phyloP scores from a whole-genome alignment of 345 rosid species.

The Diplotaxis tenuifolia region DNA sequence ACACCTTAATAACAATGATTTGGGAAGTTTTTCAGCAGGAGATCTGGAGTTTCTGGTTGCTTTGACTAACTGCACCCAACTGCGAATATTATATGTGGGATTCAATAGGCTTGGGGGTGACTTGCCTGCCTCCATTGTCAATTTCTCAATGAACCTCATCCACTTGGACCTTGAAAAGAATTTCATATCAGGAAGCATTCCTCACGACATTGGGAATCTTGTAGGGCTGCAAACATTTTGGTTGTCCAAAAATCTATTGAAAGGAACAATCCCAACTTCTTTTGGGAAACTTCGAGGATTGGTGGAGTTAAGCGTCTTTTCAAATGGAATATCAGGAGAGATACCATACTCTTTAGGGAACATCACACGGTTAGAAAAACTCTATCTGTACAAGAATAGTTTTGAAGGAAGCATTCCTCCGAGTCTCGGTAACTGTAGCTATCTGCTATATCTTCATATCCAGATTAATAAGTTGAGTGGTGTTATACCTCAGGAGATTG shows the following conservation, averaged over 20 bases:
- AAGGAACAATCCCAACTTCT: not conserved
- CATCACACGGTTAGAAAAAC: no score
- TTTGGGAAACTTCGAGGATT: not conserved
- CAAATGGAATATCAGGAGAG: not conserved
- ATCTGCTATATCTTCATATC: no score
- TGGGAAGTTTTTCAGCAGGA: not conserved
- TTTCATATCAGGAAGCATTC: not conserved
- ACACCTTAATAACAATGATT: no score
- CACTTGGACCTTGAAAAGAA: not conserved
- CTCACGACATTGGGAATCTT: not conserved
- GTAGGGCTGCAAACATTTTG: not conserved
- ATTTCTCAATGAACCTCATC: not conserved
- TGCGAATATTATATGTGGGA: not conserved
- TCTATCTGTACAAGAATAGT: no score
- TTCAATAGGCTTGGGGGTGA: not conserved
- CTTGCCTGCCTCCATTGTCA: not conserved
- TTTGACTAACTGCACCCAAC: not conserved
- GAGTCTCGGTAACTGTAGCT: no score
- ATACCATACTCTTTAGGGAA: not conserved
- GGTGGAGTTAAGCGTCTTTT: not conserved
- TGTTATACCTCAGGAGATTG: no score
- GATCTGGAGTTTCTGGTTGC: not conserved
- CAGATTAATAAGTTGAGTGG: no score
- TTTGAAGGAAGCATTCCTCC: no score
- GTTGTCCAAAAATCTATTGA: not conserved